Conservation (phyloP, 345 rosid genomes). For the Rhodamnia rubescens region DNA sequence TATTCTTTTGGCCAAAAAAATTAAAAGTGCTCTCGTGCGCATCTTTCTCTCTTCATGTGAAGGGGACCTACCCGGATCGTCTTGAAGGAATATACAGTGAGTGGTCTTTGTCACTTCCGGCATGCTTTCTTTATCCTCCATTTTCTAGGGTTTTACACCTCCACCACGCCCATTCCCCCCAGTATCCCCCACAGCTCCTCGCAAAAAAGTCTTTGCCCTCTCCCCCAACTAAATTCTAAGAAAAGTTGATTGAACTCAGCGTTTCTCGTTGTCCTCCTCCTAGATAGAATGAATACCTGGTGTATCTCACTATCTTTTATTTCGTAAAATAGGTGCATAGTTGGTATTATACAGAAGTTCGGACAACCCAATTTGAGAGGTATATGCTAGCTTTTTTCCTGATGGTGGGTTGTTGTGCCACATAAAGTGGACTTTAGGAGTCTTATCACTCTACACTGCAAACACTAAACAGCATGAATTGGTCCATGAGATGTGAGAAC, state of each 20-base stretch:
- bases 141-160: constrained; percentile 34
- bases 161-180: background rate
- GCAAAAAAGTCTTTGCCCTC: background rate
- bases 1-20: background rate
- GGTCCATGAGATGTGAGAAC: background rate
- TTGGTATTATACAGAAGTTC: background rate
- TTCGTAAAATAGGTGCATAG: background rate
- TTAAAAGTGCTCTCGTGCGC: constrained; percentile 27
- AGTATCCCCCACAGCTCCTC: background rate
- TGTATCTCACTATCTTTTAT: background rate
- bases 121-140: constrained; percentile 37
- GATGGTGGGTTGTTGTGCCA: background rate
- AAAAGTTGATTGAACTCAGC: background rate
- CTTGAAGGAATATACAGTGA: constrained; percentile 58
- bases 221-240: background rate
- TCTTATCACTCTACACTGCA: background rate
- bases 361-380: background rate
- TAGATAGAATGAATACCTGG: background rate
- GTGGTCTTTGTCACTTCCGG: constrained; percentile 42
- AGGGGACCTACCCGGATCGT: constrained; percentile 12
- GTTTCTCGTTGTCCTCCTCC: background rate
- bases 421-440: background rate
- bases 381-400: background rate
- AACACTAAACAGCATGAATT: background rate
- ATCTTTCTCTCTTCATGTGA: background rate